Conservation (phyloP, 345 rosid genomes). For the Linum trigynum region DNA sequence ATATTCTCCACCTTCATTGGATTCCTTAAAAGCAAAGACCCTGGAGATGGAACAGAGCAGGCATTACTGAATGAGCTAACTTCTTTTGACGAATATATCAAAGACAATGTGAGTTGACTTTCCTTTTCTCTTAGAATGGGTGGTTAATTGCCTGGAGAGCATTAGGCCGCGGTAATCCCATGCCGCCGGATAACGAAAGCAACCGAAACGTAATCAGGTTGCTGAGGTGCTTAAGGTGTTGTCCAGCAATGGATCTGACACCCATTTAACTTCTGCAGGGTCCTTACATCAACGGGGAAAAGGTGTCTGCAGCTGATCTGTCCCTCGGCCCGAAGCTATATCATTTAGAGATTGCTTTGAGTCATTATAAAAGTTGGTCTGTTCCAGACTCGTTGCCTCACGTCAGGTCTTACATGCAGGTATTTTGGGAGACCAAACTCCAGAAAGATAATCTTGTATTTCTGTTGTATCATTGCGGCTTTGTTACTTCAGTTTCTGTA, state of each 20-base stretch:
- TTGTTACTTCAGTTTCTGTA: not conserved
- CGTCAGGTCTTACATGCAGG: constrained; percentile 73
- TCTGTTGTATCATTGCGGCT: not conserved
- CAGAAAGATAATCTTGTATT: no score
- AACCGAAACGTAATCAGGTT: not conserved
- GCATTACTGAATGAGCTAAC: constrained; percentile 60
- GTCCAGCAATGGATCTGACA: not conserved
- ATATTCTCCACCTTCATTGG: constrained; percentile 84
- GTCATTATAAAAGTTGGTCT: constrained; percentile 78
- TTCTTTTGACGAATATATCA: constrained; percentile 52
- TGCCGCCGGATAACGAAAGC: no score
- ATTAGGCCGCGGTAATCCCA: no score
- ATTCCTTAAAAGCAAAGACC: constrained; percentile 83
- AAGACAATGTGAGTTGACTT: constrained; percentile 41
- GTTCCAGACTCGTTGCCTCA: constrained; percentile 70
- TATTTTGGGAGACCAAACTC: constrained; percentile 16
- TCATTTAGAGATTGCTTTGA: constrained; percentile 79
- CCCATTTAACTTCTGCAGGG: constrained; percentile 37
- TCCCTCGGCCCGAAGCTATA: constrained; percentile 68
- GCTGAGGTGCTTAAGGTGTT: not conserved
- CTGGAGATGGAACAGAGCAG: constrained; percentile 71
- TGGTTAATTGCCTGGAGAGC: constrained; percentile 4
- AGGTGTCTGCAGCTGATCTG: constrained; percentile 76
- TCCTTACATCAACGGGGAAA: constrained; percentile 76
- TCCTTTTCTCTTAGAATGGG: not conserved